phyloP scores from a whole-genome alignment of 495 filamentous ascomycete species.

The Aspergillus kassunensis region DNA sequence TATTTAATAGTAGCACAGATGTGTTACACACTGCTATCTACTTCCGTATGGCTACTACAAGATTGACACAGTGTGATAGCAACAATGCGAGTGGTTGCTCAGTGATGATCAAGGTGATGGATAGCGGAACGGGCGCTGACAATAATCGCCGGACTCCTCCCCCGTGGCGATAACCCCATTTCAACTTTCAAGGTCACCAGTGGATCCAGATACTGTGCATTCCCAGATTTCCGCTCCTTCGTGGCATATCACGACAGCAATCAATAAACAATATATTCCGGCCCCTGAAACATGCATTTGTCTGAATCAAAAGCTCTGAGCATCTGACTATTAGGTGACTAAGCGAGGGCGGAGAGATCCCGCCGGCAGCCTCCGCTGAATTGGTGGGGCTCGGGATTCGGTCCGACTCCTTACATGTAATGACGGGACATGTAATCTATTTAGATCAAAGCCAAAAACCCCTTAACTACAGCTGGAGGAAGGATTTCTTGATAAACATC shows the following conservation, averaged over 20 bases:
- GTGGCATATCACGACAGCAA: background rate
- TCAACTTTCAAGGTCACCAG: too few relatives aligned
- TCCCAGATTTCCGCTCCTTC: background rate
- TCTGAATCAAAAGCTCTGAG: background rate
- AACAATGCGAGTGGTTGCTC: background rate
- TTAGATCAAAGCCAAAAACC: background rate
- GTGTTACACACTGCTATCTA: background rate
- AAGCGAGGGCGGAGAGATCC: slow-evolving; percentile 27
- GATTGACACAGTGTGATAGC: background rate
- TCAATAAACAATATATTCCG: background rate
- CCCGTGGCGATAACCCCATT: background rate
- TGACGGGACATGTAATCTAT: slow-evolving; percentile 2
- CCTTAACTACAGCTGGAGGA: slow-evolving; percentile 16
- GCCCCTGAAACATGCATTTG: too few relatives aligned
- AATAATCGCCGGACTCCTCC: background rate
- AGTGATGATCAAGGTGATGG: background rate
- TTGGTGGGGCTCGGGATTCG: slow-evolving; percentile 18
- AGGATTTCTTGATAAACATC: too few relatives aligned
- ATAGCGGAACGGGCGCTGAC: background rate
- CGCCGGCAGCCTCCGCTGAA: slow-evolving; percentile 35
- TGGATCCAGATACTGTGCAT: background rate
- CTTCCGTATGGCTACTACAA: background rate
- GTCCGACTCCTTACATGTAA: slow-evolving; percentile 9
- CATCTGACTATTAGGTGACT: background rate
- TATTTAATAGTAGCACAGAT: background rate